A percentile compares a stretch with the other conserved stretches of the same genome.
These are phyloP conservation scores for Pseudogymnoascus sp. DNA, from an alignment of 2,329 filamentous ascomycete genomes.

Conservation along the genomic window DNA sequence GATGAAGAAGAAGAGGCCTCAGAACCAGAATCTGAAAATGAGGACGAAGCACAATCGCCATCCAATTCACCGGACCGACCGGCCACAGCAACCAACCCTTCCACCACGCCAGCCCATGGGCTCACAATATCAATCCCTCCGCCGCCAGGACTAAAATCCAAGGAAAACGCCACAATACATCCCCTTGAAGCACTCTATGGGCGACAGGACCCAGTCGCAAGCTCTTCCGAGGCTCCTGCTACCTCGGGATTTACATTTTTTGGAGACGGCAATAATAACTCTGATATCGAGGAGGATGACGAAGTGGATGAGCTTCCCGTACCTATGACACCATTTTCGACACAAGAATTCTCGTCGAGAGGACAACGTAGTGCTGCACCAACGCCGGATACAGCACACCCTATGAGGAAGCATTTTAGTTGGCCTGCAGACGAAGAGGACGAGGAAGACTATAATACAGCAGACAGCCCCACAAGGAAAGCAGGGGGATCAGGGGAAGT, in stretches of 20 bases:
- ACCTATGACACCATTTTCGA: constrained; percentile 77
- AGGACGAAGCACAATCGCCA: constrained; percentile 14
- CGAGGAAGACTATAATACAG: constrained; percentile 37
- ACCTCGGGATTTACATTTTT: constrained; percentile 74
- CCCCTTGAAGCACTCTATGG: constrained; percentile 93
- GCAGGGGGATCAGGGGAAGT: constrained; percentile 22
- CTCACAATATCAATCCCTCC: constrained; percentile 34
- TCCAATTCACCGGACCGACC: constrained; percentile 26
- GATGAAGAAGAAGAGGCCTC: constrained; percentile 16
- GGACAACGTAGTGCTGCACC: constrained; percentile 80
- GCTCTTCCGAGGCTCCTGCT: constrained; percentile 35
- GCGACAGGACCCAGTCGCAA: constrained; percentile 42
- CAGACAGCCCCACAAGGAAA: constrained; percentile 15
- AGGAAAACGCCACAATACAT: constrained; percentile 50
- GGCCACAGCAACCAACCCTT: constrained; percentile 41
- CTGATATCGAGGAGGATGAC: constrained; percentile 38
- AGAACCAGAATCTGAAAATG: constrained; percentile 13
- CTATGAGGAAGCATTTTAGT: constrained; percentile 54
- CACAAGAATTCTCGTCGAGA: constrained; percentile 67
- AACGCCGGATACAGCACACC: constrained; percentile 85
- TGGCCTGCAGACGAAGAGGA: constrained; percentile 42
- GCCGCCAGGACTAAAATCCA: constrained; percentile 32
- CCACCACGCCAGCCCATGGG: constrained; percentile 44
- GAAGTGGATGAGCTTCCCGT: constrained; percentile 30
- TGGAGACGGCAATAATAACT: constrained; percentile 39